Base-by-base conservation (phyloP, 495 filamentous ascomycete genomes). In the Penicillium salamii region DNA sequence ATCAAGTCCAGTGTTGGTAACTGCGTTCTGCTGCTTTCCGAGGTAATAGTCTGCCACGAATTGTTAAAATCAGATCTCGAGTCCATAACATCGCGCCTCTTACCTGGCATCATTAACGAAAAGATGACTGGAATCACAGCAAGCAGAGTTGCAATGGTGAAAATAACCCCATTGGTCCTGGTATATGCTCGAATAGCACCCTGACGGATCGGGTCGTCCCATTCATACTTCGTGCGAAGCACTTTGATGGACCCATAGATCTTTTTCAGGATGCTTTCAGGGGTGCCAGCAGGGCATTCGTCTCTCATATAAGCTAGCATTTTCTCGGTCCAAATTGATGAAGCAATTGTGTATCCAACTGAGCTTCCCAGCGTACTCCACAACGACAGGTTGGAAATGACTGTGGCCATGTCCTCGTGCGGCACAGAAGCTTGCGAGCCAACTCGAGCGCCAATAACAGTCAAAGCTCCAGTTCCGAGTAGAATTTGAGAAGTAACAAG, bases 391-490 rank as follows among this genome's bases (percentile, higher is more conserved):
- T n/a, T 42, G 3, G 38, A 23, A 26, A 42, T 42, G 5, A 42
- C 19, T 4, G 38, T n/a, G 6, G 38, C 38, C 38, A 42, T 17
- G 26, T 42, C 38, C 19, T 42, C 38, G 38, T 42, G 38, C 7
- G 38, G 38, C 12, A 42, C 38, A 24, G 38, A 42, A 24, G 38
- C 38, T 11, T 42, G 38, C 5, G 15, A 12, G 26, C 38, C 38
- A 42, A 42, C 38, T n/a, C 38, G 38, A 6, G 38, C 38, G 15
- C 38, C 38, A 42, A 42, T 17, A 24, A 42, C 38, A 5, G 11
- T 42, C 18, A 42, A 19, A 2, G 38, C 11, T 21, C 11, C 11
- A 11, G 15, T 12, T 24, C 38, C 11, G 38, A 42, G 15, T 1
- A 42, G 11, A 11, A 42, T 7, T 24, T 42, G 38, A 26, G 38